phyloP scores from a whole-genome alignment of 768 basidiomycete genomes.

The Cystofilobasidium capitatum region DNA sequence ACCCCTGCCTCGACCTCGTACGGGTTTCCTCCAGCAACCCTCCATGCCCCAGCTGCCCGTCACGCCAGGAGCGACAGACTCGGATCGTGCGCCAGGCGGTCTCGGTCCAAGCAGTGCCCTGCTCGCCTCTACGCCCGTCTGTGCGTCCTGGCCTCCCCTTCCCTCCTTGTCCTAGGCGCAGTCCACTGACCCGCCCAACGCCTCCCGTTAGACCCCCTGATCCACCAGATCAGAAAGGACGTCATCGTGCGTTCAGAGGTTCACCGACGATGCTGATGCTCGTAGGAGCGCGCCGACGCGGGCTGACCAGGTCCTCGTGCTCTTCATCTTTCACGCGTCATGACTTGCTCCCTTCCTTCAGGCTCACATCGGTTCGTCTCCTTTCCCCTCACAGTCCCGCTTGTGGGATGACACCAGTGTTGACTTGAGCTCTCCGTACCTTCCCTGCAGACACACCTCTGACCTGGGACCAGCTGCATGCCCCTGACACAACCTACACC shows the following conservation, averaged over 20 bases:
- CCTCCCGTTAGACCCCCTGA: slow-evolving; percentile 52
- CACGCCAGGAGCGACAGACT: not conserved
- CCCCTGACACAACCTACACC: slow-evolving; percentile 82
- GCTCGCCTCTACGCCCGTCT: slow-evolving; percentile 13
- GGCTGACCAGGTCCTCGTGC: not conserved
- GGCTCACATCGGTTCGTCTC: slow-evolving; percentile 38
- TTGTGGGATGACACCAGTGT: not conserved
- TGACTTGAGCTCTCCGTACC: not conserved
- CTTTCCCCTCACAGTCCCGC: not conserved
- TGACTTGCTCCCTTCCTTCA: not conserved
- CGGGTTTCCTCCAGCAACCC: no score
- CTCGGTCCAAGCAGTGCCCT: slow-evolving; percentile 14
- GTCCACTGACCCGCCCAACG: no score
- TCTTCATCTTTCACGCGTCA: not conserved
- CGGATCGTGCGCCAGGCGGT: not conserved
- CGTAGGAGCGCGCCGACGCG: not conserved
- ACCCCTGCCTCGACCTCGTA: no score
- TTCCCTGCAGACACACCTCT: slow-evolving; percentile 64
- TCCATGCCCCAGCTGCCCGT: not conserved
- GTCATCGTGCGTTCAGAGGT: slow-evolving; percentile 25
- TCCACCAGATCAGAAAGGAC: slow-evolving; percentile 58
- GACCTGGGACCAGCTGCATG: slow-evolving; percentile 65
- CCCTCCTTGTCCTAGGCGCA: no score
- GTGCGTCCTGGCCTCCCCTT: slow-evolving; percentile 20
- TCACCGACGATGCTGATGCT: not conserved